These are phyloP conservation scores for Coelastrella sp. DNA, from an alignment of 139 green algal genomes.

Conservation along the genomic window DNA sequence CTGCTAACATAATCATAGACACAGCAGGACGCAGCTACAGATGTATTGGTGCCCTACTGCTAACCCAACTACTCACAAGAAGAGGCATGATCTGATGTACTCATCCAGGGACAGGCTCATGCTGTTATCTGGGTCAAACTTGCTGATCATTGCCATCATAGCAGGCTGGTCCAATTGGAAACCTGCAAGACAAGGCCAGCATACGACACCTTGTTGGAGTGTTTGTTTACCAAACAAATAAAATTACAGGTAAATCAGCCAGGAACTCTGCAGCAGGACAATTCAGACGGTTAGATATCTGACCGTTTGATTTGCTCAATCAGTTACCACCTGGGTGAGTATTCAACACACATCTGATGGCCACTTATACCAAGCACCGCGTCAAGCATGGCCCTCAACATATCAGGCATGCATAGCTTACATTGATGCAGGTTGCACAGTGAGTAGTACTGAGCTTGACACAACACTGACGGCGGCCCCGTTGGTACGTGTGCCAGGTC, in stretches of 20 bases:
- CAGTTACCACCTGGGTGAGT: no score
- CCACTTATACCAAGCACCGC: no score
- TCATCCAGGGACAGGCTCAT: conserved; percentile 52
- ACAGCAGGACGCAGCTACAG: no score
- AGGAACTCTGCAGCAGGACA: not conserved
- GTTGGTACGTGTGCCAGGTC: not conserved
- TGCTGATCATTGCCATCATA: conserved; percentile 54
- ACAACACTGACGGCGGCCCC: not conserved
- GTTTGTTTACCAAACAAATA: not conserved
- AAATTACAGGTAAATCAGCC: not conserved
- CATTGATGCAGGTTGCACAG: no score
- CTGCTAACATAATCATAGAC: no score
- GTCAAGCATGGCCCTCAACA: no score
- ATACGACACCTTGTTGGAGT: no score
- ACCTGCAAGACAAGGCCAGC: not conserved
- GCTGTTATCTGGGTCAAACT: conserved; percentile 58
- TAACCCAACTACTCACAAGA: conserved; percentile 23
- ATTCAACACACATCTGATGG: no score
- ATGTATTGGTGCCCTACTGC: no score
- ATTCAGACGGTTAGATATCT: not conserved
- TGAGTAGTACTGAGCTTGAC: no score
- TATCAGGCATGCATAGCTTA: no score
- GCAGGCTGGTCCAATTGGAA: conserved; percentile 54
- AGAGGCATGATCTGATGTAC: conserved; percentile 62
- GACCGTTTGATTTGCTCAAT: no score